A percentile compares a stretch with the other conserved stretches of the same genome.
Conservation (phyloP, 495 filamentous ascomycete species). For the Aspergillus leporis region DNA sequence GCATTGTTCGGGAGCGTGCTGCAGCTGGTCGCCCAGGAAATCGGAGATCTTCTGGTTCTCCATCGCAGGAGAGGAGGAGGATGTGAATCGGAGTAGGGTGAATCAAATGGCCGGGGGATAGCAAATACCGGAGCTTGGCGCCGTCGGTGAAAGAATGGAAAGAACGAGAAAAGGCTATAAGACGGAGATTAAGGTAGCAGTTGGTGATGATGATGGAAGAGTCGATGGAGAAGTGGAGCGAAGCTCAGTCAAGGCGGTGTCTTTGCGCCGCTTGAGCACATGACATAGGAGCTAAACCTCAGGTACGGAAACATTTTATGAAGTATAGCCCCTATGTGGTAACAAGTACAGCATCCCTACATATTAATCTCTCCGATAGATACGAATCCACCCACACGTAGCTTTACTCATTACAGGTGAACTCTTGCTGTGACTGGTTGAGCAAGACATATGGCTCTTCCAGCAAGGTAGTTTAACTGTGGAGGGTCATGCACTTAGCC, state of each 20-base stretch:
- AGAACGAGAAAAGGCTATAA: background rate
- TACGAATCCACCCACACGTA: background rate
- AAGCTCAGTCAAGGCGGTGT: constrained; percentile 19
- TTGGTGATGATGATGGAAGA: constrained; percentile 11
- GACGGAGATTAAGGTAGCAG: background rate
- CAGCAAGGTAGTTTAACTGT: background rate
- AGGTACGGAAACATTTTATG: background rate
- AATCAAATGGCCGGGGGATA: background rate
- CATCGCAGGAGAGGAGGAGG: constrained; percentile 50
- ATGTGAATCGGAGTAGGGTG: constrained; percentile 9
- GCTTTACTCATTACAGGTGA: background rate
- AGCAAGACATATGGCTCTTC: background rate
- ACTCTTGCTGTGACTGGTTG: background rate
- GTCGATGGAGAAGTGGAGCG: constrained; percentile 16
- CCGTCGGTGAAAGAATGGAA: background rate
- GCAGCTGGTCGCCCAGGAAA: constrained; percentile 86
- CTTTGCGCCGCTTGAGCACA: constrained; percentile 21
- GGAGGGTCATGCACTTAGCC: background rate
- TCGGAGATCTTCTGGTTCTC: constrained; percentile 85
- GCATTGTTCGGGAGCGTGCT: constrained; percentile 78
- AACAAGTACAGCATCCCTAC: background rate
- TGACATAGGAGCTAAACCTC: constrained; percentile 4
- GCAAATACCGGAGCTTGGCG: constrained; percentile 3
- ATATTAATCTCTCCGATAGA: background rate
- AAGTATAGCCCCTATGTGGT: background rate